A percentile compares a stretch with the other conserved stretches of the same genome.
Evolutionary conservation across 441 rosid species (phyloP).

Genomic region (Manihot esculenta): DNA sequence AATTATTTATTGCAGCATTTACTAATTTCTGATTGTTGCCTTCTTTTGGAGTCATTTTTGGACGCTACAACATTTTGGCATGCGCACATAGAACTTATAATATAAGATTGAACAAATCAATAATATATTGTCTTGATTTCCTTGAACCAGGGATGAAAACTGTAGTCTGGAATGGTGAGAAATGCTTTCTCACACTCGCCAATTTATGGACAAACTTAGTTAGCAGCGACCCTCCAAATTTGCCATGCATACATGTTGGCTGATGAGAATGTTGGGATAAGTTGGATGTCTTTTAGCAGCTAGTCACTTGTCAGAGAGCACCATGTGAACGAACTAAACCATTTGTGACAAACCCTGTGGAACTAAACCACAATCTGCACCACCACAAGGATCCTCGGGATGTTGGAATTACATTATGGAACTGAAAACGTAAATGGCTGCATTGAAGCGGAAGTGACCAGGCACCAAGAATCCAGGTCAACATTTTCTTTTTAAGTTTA

Average conservation of each 20-base stretch:
- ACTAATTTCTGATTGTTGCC: neutral
- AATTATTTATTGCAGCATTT: neutral
- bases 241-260: constrained; percentile 32
- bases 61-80: neutral
- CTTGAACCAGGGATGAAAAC: constrained; percentile 54
- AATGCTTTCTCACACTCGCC: constrained; percentile 52
- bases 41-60: constrained; percentile 8
- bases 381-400: constrained; percentile 2
- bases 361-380: constrained; percentile 6
- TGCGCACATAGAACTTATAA: constrained; percentile 1
- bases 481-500: neutral
- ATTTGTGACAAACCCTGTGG: constrained; percentile 16
- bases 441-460: constrained; percentile 8
- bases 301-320: neutral
- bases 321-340: constrained; percentile 9
- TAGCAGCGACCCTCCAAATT: constrained; percentile 46
- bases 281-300: constrained; percentile 7
- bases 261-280: constrained; percentile 19
- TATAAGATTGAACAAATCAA: constrained; percentile 6
- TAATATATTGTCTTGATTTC: constrained; percentile 16
- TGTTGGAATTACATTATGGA: neutral
- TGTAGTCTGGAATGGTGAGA: constrained; percentile 52
- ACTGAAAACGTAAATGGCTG: constrained; percentile 15
- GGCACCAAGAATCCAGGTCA: constrained; percentile 3
- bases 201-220: constrained; percentile 70